Evolutionary conservation across 495 filamentous ascomycete species (phyloP).

Genomic region (Penicillium riverlandense): DNA sequence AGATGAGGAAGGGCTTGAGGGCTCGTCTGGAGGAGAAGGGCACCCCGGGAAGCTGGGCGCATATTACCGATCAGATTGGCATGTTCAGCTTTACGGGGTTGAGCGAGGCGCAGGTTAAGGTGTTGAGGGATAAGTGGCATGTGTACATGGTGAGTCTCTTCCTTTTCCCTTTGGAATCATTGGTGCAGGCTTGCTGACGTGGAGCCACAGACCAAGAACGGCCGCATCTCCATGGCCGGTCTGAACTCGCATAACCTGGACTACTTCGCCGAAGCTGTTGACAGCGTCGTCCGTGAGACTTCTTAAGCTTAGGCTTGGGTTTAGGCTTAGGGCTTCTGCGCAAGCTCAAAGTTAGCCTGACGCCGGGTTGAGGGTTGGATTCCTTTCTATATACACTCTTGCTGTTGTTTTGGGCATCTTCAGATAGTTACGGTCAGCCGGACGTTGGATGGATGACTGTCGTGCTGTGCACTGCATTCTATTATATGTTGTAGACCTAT

Average conservation of each 20-base stretch:
- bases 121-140: constrained; percentile 72
- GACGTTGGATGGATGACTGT: no score
- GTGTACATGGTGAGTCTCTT: constrained; percentile 70
- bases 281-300: constrained; percentile 72
- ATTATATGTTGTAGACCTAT: no score
- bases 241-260: constrained; percentile 87
- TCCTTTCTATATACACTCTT: no score
- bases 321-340: no score
- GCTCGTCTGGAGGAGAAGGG: constrained; percentile 66
- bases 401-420: no score
- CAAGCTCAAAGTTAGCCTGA: no score
- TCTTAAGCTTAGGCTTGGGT: constrained; percentile 6
- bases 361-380: no score
- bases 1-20: constrained; percentile 74
- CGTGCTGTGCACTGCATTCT: no score
- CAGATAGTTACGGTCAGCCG: no score
- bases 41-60: constrained; percentile 88
- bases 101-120: constrained; percentile 75
- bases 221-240: constrained; percentile 93
- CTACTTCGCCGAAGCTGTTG: constrained; percentile 83
- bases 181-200: not conserved
- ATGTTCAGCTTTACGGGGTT: constrained; percentile 99
- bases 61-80: constrained; percentile 97
- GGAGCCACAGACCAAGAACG: constrained; percentile 72
- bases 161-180: not conserved